Conservation (phyloP, 176 grass and related monocot species). For the Rhynchospora breviuscula region DNA sequence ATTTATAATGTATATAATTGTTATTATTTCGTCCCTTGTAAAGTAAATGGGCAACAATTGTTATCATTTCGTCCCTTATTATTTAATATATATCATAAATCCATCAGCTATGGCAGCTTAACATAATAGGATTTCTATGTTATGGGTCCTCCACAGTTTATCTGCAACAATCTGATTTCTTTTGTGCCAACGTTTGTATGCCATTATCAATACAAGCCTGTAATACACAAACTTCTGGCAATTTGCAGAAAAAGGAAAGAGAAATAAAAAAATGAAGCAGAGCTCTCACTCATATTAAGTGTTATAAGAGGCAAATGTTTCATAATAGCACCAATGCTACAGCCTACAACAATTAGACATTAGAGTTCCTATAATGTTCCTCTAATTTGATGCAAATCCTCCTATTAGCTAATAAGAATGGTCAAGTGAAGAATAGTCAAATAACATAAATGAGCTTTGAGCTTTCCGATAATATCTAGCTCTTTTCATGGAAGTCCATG, state of each 20-base stretch:
- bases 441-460: background rate
- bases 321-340: background rate
- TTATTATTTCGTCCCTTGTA: too few species aligned
- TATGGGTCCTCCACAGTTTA: too few species aligned
- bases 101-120: too few species aligned
- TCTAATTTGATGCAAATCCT: background rate
- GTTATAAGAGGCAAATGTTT: background rate
- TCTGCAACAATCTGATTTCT: too few species aligned
- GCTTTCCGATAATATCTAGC: conserved; percentile 21
- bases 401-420: background rate
- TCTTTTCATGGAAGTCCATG: conserved; percentile 13
- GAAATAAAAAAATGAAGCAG: background rate
- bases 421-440: background rate
- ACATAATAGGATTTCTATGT: too few species aligned
- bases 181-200: background rate
- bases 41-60: too few species aligned
- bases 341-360: background rate
- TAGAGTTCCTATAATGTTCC: background rate
- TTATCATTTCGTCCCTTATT: too few species aligned
- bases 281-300: background rate
- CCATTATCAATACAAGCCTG: background rate
- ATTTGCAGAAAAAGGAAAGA: background rate
- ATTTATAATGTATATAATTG: too few species aligned
- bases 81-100: too few species aligned
- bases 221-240: background rate